Evolutionary conservation across 306 rosid genomes (phyloP), one percentile per base, ranked within the genome.

Genomic region (Elaeagnus macrophylla): DNA sequence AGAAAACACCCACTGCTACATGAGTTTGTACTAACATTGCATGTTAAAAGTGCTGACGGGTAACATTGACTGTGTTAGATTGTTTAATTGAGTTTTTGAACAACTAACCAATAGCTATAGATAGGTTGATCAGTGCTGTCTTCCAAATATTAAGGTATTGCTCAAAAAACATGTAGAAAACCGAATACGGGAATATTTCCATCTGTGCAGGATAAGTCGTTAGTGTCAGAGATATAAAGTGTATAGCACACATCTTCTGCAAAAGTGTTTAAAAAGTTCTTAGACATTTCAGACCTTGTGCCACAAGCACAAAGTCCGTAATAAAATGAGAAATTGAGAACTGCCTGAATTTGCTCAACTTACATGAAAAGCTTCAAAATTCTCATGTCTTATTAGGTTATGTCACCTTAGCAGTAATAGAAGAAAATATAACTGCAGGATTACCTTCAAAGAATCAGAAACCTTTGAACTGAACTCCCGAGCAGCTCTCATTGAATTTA

Each of bases 131-230:
- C 69, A 84, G 61, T 42, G 99, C 96, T 48, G 93, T 87, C 79
- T 75, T 91, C 99, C 99, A 91, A 64, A 91, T 91, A 68, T 82
- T 79, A 71, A 91, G 95, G 82, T 91, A 91, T 84, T 91, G 99
- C 89, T 91, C 99, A 66, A 91, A 91, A 65, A 84, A 91, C 95
- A 91, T 91, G 66, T 91, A 91, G 65, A 87, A 91, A 60, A 91
- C 82, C 12, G 99, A 87, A 74, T 91, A 91, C 25, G 99, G 99
- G 78, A 87, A 91, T 72, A 91, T 74, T 73, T 91, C 99, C 60
- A 91, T 84, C 99, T 91, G 96, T 86, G 76, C 48, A 66, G 79
- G 41, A 57, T 61, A 73, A 62, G 60, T 56, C 61, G 52, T 74
- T 39, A 77, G 67, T 68, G 68, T 19, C 47, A 48, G 11, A 65